Conservation (phyloP, 805 yeast species). For the Yarrowia sp. region DNA sequence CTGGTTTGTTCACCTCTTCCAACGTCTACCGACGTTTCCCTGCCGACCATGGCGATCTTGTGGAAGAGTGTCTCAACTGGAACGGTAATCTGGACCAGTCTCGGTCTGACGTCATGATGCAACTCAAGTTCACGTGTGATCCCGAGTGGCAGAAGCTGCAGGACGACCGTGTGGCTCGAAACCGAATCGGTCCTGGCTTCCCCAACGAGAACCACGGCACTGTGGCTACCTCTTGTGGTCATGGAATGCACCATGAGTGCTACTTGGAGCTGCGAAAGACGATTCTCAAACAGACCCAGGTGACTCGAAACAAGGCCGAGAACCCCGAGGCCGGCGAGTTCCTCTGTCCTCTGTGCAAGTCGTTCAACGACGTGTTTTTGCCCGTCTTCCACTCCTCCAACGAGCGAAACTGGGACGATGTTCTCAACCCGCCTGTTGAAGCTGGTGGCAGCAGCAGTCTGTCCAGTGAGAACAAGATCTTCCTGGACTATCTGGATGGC, state of each 20-base stretch:
- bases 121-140: conserved; percentile 7
- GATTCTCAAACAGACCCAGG: conserved; percentile 59
- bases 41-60: conserved; percentile 60
- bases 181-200: conserved; percentile 71
- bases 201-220: conserved; percentile 36
- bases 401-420: conserved; percentile 31
- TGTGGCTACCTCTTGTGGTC: conserved; percentile 79
- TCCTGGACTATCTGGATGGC: conserved; percentile 8
- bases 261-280: conserved; percentile 59
- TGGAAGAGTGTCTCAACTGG: conserved; percentile 58
- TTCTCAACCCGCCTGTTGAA: neutral
- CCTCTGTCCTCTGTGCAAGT: conserved; percentile 87
- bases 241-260: conserved; percentile 85
- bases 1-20: conserved; percentile 56
- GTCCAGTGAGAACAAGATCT: neutral
- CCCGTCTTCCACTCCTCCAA: conserved; percentile 67
- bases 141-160: conserved; percentile 44
- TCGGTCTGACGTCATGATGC: conserved; percentile 5
- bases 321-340: conserved; percentile 67
- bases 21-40: conserved; percentile 65
- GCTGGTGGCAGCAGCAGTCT: neutral
- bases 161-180: conserved; percentile 38
- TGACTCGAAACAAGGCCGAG: conserved; percentile 80
- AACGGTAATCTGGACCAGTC: conserved; percentile 41
- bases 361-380: conserved; percentile 75